A percentile compares a stretch with the other conserved stretches of the same genome.
Conservation (phyloP, 2,329 filamentous ascomycete genomes). For the Coniochaeta ligniaria region DNA sequence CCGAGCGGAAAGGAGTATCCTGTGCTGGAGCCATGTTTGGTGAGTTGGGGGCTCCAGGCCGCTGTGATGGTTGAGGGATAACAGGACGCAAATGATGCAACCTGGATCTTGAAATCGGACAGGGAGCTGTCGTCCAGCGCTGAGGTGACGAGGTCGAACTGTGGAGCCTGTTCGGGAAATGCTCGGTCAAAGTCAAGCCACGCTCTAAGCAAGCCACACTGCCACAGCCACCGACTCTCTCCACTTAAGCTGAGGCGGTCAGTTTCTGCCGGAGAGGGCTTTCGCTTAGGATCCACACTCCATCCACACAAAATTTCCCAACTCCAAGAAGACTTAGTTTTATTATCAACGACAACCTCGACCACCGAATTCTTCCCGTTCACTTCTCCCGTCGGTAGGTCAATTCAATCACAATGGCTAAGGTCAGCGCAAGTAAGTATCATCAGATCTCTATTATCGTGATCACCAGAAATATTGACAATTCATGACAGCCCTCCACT, state of each 20-base stretch:
- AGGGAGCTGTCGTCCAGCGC: background rate
- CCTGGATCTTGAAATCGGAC: background rate
- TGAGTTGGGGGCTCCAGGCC: constrained; percentile 13
- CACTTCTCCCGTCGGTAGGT: constrained; percentile 12
- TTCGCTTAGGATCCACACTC: background rate
- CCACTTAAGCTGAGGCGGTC: background rate
- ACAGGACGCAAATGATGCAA: constrained; percentile 1
- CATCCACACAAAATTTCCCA: constrained; percentile 1
- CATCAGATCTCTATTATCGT: background rate
- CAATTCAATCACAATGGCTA: constrained; percentile 54
- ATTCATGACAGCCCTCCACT: constrained; percentile 49
- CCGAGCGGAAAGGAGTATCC: constrained; percentile 98
- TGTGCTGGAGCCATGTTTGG: constrained; percentile 56
- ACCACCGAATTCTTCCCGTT: constrained; percentile 7
- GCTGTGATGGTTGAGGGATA: constrained; percentile 1
- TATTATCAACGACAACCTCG: background rate
- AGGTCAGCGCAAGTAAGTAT: constrained; percentile 48
- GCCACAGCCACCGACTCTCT: background rate
- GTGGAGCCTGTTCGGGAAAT: constrained; percentile 1
- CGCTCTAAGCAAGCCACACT: background rate
- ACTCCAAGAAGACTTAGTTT: background rate
- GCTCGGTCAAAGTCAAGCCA: constrained; percentile 1
- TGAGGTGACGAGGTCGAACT: constrained; percentile 1
- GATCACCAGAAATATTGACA: constrained; percentile 12
- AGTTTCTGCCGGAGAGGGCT: constrained; percentile 2